Percentiles rank a stretch among this genome's conserved stretches.
phyloP scores from a whole-genome alignment of 345 rosid species.

The Ricinus communis region DNA sequence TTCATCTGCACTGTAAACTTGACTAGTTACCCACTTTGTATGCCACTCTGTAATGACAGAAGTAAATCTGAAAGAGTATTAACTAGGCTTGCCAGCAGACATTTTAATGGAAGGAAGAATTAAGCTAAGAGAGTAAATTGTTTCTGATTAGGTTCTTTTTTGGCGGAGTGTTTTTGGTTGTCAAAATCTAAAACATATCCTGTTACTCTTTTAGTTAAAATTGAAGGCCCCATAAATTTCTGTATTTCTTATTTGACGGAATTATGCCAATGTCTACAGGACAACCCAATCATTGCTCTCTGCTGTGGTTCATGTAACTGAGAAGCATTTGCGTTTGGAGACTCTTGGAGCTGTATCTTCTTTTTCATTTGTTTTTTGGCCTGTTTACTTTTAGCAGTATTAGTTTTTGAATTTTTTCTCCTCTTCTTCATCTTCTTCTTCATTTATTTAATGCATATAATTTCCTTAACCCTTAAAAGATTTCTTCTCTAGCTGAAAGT shows the following conservation, averaged over 20 bases:
- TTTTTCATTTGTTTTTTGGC: slow-evolving; percentile 4
- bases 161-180: not conserved
- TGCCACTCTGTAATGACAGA: not conserved
- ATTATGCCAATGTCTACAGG: slow-evolving; percentile 44
- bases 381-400: slow-evolving; percentile 10
- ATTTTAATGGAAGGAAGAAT: not conserved
- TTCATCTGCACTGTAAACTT: not conserved
- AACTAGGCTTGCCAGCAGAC: not conserved
- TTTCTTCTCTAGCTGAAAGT: slow-evolving; percentile 77
- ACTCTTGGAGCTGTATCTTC: slow-evolving; percentile 92
- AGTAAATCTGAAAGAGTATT: not conserved
- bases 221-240: not conserved
- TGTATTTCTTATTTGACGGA: not conserved
- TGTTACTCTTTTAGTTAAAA: not conserved
- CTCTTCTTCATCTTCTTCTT: not conserved
- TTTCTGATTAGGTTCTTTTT: not conserved
- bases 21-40: not conserved
- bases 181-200: not conserved
- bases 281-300: slow-evolving; percentile 87
- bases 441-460: not conserved
- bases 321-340: slow-evolving; percentile 83
- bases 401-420: not conserved
- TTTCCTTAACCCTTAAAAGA: slow-evolving; percentile 59
- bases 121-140: not conserved
- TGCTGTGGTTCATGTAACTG: slow-evolving; percentile 81